A percentile compares a stretch with the other conserved stretches of the same genome.
Conservation (phyloP, 1,284 basidiomycete species). For the Gomphus sp. region DNA sequence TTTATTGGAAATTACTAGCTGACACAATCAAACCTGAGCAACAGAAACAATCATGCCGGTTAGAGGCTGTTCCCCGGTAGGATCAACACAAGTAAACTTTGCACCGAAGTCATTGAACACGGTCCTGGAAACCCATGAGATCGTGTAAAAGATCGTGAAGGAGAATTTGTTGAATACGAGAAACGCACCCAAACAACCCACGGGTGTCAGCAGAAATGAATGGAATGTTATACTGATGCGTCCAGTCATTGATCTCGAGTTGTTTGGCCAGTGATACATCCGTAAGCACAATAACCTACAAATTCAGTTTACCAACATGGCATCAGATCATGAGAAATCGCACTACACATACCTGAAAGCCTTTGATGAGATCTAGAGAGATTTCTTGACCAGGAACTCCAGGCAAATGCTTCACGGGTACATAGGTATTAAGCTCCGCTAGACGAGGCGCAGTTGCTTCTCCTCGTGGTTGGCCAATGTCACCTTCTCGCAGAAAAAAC, state of each 20-base stretch:
- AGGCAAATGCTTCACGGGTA: constrained; percentile 79
- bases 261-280: constrained; percentile 75
- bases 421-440: constrained; percentile 94
- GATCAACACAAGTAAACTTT: constrained; percentile 91
- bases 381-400: constrained; percentile 66
- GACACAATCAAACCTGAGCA: constrained; percentile 45
- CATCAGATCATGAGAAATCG: background rate
- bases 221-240: constrained; percentile 79
- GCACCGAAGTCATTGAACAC: constrained; percentile 97
- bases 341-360: constrained; percentile 67
- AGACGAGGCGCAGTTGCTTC: constrained; percentile 83
- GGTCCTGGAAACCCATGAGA: constrained; percentile 38
- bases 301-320: background rate
- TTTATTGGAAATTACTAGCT: background rate
- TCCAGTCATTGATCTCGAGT: constrained; percentile 93
- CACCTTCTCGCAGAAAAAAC: constrained; percentile 91
- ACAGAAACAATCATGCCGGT: constrained; percentile 94
- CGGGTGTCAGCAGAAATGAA: constrained; percentile 91
- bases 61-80: constrained; percentile 90
- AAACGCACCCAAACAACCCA: constrained; percentile 85
- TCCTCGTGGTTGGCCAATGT: constrained; percentile 85
- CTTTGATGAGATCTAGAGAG: constrained; percentile 69
- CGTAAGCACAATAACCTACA: constrained; percentile 83
- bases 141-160: constrained; percentile 7
- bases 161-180: constrained; percentile 11